Evolutionary conservation across 2,329 filamentous ascomycete genomes (phyloP).

Genomic region (Bertia moriformis): DNA sequence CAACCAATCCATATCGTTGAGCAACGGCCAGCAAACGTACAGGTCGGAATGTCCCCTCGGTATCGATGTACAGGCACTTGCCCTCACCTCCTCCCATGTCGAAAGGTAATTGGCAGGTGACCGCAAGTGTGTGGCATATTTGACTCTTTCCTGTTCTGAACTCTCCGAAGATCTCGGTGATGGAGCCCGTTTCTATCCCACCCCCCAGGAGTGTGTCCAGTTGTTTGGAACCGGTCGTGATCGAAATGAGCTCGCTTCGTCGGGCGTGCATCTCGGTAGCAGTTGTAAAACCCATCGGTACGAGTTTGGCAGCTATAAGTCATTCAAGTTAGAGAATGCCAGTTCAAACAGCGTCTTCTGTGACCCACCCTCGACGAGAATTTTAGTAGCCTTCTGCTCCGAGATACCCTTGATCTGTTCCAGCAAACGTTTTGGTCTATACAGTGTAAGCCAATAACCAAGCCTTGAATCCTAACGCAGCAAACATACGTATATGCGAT

Average conservation of each 20-base stretch:
- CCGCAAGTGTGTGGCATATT: conserved; percentile 94
- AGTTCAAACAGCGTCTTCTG: conserved; percentile 6
- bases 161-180: conserved; percentile 95
- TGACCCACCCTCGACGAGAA: conserved; percentile 71
- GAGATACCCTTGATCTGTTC: conserved; percentile 98
- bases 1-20: conserved; percentile 83
- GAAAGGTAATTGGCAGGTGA: conserved; percentile 93
- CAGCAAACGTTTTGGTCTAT: conserved; percentile 41
- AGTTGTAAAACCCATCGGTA: conserved; percentile 97
- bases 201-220: conserved; percentile 88
- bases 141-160: conserved; percentile 97
- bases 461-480: conserved; percentile 1
- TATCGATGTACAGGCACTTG: conserved; percentile 97
- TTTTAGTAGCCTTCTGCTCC: conserved; percentile 86
- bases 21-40: conserved; percentile 83
- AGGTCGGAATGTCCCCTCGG: conserved; percentile 90
- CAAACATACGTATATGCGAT: conserved; percentile 65
- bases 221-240: conserved; percentile 95
- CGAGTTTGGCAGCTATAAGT: conserved; percentile 69
- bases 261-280: conserved; percentile 98
- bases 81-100: conserved; percentile 98
- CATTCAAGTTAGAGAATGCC: conserved; percentile 1
- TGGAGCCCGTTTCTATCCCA: conserved; percentile 90
- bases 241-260: conserved; percentile 90
- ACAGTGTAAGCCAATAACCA: conserved; percentile 25